phyloP scores from a whole-genome alignment of 2,329 filamentous ascomycete species.

The Sporothrix variecibatus region DNA sequence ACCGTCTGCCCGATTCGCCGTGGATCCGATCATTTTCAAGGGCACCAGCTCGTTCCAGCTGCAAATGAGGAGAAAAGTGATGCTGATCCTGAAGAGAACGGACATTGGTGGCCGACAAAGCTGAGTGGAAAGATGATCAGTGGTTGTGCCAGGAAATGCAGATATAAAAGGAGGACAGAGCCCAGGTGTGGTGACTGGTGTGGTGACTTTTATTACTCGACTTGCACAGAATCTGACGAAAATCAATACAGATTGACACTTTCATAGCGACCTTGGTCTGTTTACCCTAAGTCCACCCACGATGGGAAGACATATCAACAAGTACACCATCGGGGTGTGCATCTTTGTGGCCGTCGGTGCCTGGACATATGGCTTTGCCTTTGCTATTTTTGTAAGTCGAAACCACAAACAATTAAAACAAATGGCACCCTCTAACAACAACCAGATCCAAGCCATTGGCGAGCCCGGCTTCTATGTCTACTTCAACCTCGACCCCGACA shows the following conservation, averaged over 20 bases:
- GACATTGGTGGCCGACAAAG: background rate
- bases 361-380: conserved; percentile 25
- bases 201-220: background rate
- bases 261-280: too few species aligned
- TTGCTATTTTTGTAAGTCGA: conserved; percentile 22
- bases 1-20: background rate
- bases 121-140: background rate
- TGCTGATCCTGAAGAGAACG: background rate
- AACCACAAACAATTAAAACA: background rate
- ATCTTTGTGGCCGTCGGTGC: conserved; percentile 22
- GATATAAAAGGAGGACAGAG: background rate
- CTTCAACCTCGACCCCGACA: conserved; percentile 23
- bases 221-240: background rate
- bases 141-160: background rate
- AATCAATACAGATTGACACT: background rate
- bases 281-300: background rate
- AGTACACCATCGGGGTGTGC: conserved; percentile 10
- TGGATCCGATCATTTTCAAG: background rate
- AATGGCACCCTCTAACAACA: background rate
- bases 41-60: background rate
- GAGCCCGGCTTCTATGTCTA: conserved; percentile 23
- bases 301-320: conserved; percentile 21
- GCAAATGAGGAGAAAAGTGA: background rate
- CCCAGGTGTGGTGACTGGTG: background rate
- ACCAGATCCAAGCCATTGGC: conserved; percentile 23